Conservation (phyloP, 2,329 filamentous ascomycete species). For the Exophiala calicioides region DNA sequence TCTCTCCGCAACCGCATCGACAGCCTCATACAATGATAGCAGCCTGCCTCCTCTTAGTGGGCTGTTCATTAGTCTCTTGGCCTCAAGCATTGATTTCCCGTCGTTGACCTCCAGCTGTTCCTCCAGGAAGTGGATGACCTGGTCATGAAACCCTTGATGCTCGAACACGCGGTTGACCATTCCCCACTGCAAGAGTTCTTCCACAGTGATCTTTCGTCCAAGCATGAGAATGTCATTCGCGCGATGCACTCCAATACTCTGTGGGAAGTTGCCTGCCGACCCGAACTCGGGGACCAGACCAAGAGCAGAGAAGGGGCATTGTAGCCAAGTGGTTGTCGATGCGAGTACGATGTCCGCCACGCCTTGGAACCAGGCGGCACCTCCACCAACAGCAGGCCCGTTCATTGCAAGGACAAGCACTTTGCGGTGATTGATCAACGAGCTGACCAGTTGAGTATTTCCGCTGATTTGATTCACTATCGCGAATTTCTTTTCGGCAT, state of each 20-base stretch:
- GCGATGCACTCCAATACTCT: constrained; percentile 52
- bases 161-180: constrained; percentile 50
- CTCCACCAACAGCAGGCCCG: constrained; percentile 53
- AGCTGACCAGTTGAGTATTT: constrained; percentile 1
- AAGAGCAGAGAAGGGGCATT: constrained; percentile 51
- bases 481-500: constrained; percentile 44
- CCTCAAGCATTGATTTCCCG: constrained; percentile 55
- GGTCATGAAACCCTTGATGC: constrained; percentile 42
- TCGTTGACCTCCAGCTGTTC: constrained; percentile 54
- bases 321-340: constrained; percentile 45
- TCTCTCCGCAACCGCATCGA: constrained; percentile 51
- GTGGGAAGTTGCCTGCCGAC: constrained; percentile 47
- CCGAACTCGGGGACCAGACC: constrained; percentile 53
- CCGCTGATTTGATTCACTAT: too few relatives aligned
- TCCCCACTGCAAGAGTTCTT: constrained; percentile 47
- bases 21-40: constrained; percentile 48
- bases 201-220: constrained; percentile 45
- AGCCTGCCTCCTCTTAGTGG: constrained; percentile 46
- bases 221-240: constrained; percentile 56
- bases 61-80: constrained; percentile 52
- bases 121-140: constrained; percentile 45
- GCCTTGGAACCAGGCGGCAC: constrained; percentile 53
- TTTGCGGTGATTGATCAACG: constrained; percentile 51
- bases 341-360: constrained; percentile 52
- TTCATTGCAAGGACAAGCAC: constrained; percentile 55